A percentile compares a stretch with the other conserved stretches of the same genome.
phyloP scores from a whole-genome alignment of 306 rosid species.

The Cicer pinnatifidum region DNA sequence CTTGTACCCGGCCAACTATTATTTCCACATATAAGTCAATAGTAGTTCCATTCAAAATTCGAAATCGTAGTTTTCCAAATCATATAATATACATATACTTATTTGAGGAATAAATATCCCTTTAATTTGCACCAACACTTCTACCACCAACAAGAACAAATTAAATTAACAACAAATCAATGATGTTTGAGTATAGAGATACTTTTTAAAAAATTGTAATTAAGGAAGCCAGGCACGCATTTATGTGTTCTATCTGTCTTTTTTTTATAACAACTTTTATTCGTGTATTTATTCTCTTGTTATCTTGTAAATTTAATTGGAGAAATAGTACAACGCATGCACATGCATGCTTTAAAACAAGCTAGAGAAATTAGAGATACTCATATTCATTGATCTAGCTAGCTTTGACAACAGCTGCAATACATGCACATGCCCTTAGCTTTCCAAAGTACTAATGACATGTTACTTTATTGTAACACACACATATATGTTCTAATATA shows the following conservation, averaged over 20 bases:
- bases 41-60: too few species aligned
- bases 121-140: neutral
- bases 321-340: conserved; percentile 61
- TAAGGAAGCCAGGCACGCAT: conserved; percentile 41
- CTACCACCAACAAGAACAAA: neutral
- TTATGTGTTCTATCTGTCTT: conserved; percentile 21
- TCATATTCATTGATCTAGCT: conserved; percentile 45
- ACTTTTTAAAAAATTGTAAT: conserved; percentile 12
- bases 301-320: conserved; percentile 38
- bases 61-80: too few species aligned
- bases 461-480: conserved; percentile 34
- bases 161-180: neutral
- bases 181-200: neutral
- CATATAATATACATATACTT: too few species aligned
- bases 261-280: neutral
- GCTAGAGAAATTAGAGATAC: conserved; percentile 47
- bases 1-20: conserved; percentile 28
- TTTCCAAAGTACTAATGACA: conserved; percentile 38
- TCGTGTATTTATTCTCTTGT: conserved; percentile 31
- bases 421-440: conserved; percentile 60
- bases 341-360: conserved; percentile 63
- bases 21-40: conserved; percentile 4
- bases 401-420: conserved; percentile 52
- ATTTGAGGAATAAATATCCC: neutral
- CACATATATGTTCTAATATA: too few species aligned